These are phyloP conservation scores for Adansonia digitata DNA, from an alignment of 345 rosid species.

Conservation along the genomic window DNA sequence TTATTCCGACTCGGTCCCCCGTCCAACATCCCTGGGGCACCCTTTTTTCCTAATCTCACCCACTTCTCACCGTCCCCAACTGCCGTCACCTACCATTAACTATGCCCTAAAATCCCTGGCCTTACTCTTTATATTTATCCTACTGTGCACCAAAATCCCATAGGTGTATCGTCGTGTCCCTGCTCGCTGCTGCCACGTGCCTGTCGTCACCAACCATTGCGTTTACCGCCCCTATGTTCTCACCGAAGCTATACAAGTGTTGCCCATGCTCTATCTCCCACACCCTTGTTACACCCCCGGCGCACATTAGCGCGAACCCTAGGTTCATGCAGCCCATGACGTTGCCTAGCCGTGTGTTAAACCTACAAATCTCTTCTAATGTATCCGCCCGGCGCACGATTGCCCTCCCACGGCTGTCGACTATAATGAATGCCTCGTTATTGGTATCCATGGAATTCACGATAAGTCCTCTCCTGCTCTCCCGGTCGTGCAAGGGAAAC, in stretches of 20 bases:
- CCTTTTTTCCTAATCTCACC: too few species aligned
- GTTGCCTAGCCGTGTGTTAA: conserved; percentile 27
- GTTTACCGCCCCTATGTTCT: conserved; percentile 49
- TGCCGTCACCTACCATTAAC: too few species aligned
- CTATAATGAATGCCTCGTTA: conserved; percentile 42
- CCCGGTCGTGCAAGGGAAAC: conserved; percentile 29
- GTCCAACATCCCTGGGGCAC: too few species aligned
- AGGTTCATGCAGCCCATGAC: conserved; percentile 64
- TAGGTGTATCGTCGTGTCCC: conserved; percentile 46
- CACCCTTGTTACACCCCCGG: conserved; percentile 54
- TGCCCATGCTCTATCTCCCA: conserved; percentile 59
- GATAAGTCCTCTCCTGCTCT: conserved; percentile 34
- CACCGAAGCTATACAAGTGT: conserved; percentile 41
- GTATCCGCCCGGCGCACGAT: conserved; percentile 48
- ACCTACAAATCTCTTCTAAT: conserved; percentile 43
- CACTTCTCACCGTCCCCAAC: too few species aligned
- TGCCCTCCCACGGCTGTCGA: conserved; percentile 51
- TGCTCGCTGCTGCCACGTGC: conserved; percentile 65
- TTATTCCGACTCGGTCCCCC: too few species aligned
- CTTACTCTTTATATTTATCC: not conserved
- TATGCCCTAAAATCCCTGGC: not conserved
- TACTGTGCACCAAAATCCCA: conserved; percentile 85
- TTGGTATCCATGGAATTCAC: conserved; percentile 48
- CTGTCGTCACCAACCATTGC: conserved; percentile 63
- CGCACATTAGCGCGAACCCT: conserved; percentile 61